Evolutionary conservation across 202 grass and related monocot genomes (phyloP).

Genomic region (Musa balbisiana): DNA sequence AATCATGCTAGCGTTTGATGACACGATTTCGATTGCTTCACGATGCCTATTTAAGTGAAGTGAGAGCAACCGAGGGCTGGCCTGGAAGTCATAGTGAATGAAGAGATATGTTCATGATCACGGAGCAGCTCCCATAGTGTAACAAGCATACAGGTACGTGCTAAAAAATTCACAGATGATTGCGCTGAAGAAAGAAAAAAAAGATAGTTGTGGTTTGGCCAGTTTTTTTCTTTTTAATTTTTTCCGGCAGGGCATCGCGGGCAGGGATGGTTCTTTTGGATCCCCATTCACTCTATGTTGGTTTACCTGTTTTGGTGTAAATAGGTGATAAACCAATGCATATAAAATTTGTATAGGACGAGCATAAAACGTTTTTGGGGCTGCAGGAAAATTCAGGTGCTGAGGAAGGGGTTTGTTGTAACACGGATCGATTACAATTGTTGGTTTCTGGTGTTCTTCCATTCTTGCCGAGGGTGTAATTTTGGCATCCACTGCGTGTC

Average conservation of each 20-base stretch:
- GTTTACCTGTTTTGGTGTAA: conserved; percentile 35
- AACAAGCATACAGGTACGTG: neutral
- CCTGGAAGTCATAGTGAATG: neutral
- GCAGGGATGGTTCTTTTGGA: conserved; percentile 2
- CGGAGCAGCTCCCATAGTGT: neutral
- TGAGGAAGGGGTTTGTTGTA: conserved; percentile 8
- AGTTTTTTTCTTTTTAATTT: neutral
- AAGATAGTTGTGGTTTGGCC: neutral
- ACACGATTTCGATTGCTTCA: conserved; percentile 16
- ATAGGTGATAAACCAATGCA: conserved; percentile 45
- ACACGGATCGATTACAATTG: conserved; percentile 19
- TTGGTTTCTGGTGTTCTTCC: conserved; percentile 25
- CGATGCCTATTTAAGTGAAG: neutral
- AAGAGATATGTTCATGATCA: neutral
- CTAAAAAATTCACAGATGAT: neutral
- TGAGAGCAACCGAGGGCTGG: neutral
- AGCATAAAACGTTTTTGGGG: conserved; percentile 22
- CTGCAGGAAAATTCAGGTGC: neutral
- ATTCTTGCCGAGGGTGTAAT: conserved; percentile 66
- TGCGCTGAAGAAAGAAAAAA: neutral
- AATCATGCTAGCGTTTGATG: conserved; percentile 27
- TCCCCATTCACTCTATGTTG: neutral
- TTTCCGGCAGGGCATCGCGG: neutral
- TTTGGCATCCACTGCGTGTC: conserved; percentile 37
- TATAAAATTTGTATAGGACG: conserved; percentile 93